These are phyloP conservation scores for Scleroderma citrinum DNA, from an alignment of 768 basidiomycete species.

Conservation along the genomic window DNA sequence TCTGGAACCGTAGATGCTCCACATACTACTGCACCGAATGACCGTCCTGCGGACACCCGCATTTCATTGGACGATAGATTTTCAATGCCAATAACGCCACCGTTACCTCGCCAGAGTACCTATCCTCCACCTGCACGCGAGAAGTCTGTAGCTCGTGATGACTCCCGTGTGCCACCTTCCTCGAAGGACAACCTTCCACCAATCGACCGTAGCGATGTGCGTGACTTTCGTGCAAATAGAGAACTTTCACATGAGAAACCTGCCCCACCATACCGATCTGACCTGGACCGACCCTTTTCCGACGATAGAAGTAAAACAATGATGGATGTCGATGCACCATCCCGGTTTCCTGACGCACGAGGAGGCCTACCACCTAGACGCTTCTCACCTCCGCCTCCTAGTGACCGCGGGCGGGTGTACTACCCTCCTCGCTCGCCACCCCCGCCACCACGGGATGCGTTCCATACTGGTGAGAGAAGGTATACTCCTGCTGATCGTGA, in stretches of 20 bases:
- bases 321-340: slow-evolving; percentile 29
- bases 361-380: slow-evolving; percentile 16
- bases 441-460: slow-evolving; percentile 27
- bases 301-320: slow-evolving; percentile 34
- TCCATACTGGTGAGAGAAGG: slow-evolving; percentile 32
- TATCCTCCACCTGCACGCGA: slow-evolving; percentile 14
- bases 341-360: slow-evolving; percentile 33
- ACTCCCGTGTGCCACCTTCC: slow-evolving; percentile 24
- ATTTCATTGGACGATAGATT: slow-evolving; percentile 9
- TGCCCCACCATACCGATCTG: slow-evolving; percentile 32
- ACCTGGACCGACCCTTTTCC: slow-evolving; percentile 29
- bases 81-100: slow-evolving; percentile 14
- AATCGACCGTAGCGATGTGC: slow-evolving; percentile 12
- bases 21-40: slow-evolving; percentile 4
- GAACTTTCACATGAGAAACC: slow-evolving; percentile 35
- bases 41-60: slow-evolving; percentile 15
- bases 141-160: slow-evolving; percentile 30
- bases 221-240: slow-evolving; percentile 27
- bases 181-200: slow-evolving; percentile 14
- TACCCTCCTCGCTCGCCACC: slow-evolving; percentile 19
- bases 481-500: slow-evolving; percentile 27
- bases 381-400: slow-evolving; percentile 27
- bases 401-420: slow-evolving; percentile 31
- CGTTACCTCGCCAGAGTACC: slow-evolving; percentile 2
- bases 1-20: slow-evolving; percentile 8